A percentile compares a stretch with the other conserved stretches of the same genome.
These are phyloP conservation scores for Aspergillus sp. DNA, from an alignment of 2,329 filamentous ascomycete species.

Conservation along the genomic window DNA sequence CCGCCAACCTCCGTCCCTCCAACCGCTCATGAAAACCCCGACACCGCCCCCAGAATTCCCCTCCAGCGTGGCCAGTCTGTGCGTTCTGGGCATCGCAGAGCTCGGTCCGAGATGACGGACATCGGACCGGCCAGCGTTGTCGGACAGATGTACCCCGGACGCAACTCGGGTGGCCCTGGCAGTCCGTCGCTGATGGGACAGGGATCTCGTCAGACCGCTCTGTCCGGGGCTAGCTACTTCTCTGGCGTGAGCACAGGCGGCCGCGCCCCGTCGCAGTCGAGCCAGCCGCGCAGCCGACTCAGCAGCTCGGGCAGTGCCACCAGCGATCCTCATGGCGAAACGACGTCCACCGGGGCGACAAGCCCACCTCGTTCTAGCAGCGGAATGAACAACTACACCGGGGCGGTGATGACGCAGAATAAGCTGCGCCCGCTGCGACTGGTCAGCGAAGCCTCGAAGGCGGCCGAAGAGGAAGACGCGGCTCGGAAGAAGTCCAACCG, in stretches of 20 bases:
- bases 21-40: constrained; percentile 37
- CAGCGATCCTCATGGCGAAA: constrained; percentile 40
- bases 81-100: constrained; percentile 36
- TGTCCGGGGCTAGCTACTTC: constrained; percentile 40
- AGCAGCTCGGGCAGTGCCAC: constrained; percentile 59
- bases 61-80: constrained; percentile 34
- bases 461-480: constrained; percentile 33
- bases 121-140: constrained; percentile 59
- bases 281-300: constrained; percentile 40
- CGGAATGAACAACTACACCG: constrained; percentile 60
- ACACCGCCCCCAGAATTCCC: constrained; percentile 41
- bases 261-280: constrained; percentile 44
- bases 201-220: constrained; percentile 32
- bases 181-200: constrained; percentile 42
- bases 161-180: constrained; percentile 42
- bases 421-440: constrained; percentile 79
- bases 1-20: constrained; percentile 19
- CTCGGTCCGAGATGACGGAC: constrained; percentile 41
- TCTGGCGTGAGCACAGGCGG: constrained; percentile 44
- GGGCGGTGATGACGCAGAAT: constrained; percentile 52
- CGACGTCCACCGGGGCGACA: constrained; percentile 37
- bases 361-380: constrained; percentile 55
- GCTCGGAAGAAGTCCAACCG: constrained; percentile 38
- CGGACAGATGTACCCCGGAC: constrained; percentile 80
- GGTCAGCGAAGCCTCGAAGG: constrained; percentile 45